Base-by-base conservation (phyloP, 2,329 filamentous ascomycete genomes). In the Parastagonospora nodorum region DNA sequence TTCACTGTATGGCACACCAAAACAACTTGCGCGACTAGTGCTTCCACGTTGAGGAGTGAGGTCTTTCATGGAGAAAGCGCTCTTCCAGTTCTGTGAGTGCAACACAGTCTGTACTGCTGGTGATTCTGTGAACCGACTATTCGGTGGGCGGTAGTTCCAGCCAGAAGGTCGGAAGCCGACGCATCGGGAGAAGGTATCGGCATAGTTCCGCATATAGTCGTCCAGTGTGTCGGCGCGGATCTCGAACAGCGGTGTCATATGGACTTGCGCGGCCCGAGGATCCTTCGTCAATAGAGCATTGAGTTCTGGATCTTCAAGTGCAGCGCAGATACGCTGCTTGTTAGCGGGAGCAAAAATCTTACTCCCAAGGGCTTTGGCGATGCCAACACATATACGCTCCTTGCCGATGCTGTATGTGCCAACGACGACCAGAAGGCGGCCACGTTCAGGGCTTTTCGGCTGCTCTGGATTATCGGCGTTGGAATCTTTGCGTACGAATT, bases 381-480 rank as follows among this genome's bases (percentile, higher is more conserved):
- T 96, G 37, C 91, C 92, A 29, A 96, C 81, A 70, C 93, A 97
- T 59, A 99, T 92, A 35, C 92, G 88, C 74, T 99, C 94, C 75
- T 99, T 99, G 67, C 94, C 94, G 65, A 99, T 99, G 63, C 89
- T 95, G 75, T 99, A 99, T 0, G 94, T 99, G 38, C 94, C 94
- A 53, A 96, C 95, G 6, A 99, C 85, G 5, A 99, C 90, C 0
- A 99, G 82, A 2, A 99, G 81, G 4, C 91, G 87, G 40, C 89
- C 86, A 39, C 80, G 79, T 28, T 71, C 51, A n/a, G 58, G 57
- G 11, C 56, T 63, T 30, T 54, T 59, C 4, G 55, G 57, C 16
- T 66, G 57, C 69, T 80, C 35, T 57, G 68, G 5, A 31, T 45
- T 36, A 9, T 57, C 55, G 10, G 44, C 55, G 44, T 74, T 71